These are phyloP conservation scores for Ophiocordyceps australis DNA, from an alignment of 2,329 filamentous ascomycete species.

Conservation along the genomic window DNA sequence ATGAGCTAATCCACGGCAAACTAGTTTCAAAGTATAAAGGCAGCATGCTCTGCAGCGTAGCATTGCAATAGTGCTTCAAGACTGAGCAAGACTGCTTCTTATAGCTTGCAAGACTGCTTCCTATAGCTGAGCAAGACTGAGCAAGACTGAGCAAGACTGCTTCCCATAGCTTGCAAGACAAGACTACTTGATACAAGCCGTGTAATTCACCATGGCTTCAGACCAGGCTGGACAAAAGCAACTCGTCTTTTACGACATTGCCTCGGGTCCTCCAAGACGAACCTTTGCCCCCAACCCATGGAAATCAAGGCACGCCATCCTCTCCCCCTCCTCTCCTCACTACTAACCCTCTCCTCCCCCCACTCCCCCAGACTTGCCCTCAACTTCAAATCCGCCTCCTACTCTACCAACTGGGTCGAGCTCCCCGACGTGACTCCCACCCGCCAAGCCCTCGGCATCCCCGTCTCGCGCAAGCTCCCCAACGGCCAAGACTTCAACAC, in stretches of 20 bases:
- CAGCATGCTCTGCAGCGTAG: too few relatives aligned
- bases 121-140: too few relatives aligned
- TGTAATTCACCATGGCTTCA: constrained; percentile 3
- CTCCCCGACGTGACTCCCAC: constrained; percentile 30
- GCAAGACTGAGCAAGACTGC: too few relatives aligned
- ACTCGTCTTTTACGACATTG: constrained; percentile 23
- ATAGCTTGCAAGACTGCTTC: too few relatives aligned
- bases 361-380: constrained; percentile 12
- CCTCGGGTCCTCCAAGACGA: constrained; percentile 11
- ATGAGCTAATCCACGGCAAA: too few relatives aligned
- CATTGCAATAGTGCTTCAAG: too few relatives aligned
- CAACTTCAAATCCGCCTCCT: constrained; percentile 20
- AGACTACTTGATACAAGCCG: too few relatives aligned
- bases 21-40: too few relatives aligned
- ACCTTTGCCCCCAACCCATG: constrained; percentile 13
- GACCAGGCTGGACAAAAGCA: not conserved
- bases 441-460: constrained; percentile 24
- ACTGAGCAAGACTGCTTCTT: too few relatives aligned
- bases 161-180: too few relatives aligned
- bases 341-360: not conserved
- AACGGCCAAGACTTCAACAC: constrained; percentile 42
- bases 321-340: not conserved
- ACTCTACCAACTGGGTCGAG: constrained; percentile 26
- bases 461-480: constrained; percentile 31
- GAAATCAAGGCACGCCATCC: constrained; percentile 6